Evolutionary conservation across 2,329 filamentous ascomycete genomes (phyloP).

Genomic region (Fusarium brachygibbosum): DNA sequence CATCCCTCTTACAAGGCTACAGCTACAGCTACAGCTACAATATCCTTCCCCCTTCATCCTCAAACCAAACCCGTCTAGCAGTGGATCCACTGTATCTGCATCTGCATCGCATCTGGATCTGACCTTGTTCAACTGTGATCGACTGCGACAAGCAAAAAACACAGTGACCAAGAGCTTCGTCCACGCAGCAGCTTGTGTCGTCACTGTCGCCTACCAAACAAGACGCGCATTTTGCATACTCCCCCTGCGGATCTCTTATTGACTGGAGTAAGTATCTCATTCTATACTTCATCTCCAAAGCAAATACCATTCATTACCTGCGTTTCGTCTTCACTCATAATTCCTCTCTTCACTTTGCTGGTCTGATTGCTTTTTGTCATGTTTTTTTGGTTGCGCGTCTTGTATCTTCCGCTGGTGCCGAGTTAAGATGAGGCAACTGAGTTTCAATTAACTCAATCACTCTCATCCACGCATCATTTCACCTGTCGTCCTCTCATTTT

Average conservation of each 20-base stretch:
- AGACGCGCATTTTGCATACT: conserved; percentile 40
- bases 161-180: conserved; percentile 24
- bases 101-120: conserved; percentile 1
- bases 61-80: conserved; percentile 19
- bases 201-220: conserved; percentile 32
- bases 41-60: conserved; percentile 20
- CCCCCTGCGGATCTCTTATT: conserved; percentile 21
- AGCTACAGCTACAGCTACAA: conserved; percentile 8
- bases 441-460: conserved; percentile 17
- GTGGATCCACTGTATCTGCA: conserved; percentile 48
- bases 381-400: conserved; percentile 33
- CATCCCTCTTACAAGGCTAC: conserved; percentile 35
- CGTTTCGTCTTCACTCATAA: neutral
- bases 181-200: conserved; percentile 33
- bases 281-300: conserved; percentile 14
- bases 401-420: conserved; percentile 39
- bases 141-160: conserved; percentile 22
- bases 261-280: conserved; percentile 33
- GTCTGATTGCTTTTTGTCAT: conserved; percentile 12
- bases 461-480: conserved; percentile 1
- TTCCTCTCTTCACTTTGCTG: neutral
- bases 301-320: neutral
- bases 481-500: conserved; percentile 3
- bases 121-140: conserved; percentile 24
- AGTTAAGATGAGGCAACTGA: conserved; percentile 29